A percentile compares a stretch with the other conserved stretches of the same genome.
phyloP scores from a whole-genome alignment of 75 land plant species.

The Cunninghamia lanceolata region DNA sequence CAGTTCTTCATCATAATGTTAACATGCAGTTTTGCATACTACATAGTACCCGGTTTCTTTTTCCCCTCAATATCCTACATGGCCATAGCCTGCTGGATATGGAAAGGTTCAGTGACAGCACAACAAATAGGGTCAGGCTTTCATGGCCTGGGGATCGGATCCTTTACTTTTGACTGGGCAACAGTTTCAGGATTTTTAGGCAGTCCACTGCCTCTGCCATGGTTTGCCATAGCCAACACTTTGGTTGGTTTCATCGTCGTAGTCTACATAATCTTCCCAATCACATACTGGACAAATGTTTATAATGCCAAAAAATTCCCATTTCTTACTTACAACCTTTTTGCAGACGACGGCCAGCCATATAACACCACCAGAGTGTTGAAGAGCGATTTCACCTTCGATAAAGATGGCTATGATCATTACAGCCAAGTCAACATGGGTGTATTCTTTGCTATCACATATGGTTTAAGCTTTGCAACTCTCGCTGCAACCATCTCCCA shows the following conservation, averaged over 20 bases:
- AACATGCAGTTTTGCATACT: too few relatives aligned
- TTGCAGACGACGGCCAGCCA: conserved; percentile 8
- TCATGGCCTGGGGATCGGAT: conserved; percentile 35
- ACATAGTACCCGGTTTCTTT: conserved; percentile 56
- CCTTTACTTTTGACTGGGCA: conserved; percentile 65
- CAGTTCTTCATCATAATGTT: too few relatives aligned
- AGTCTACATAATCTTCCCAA: conserved; percentile 43
- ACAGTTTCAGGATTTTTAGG: conserved; percentile 43
- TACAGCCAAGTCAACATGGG: conserved; percentile 14
- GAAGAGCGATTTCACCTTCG: conserved; percentile 16
- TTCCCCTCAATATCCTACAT: conserved; percentile 42
- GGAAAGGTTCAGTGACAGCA: too few relatives aligned
- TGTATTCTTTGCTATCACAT: conserved; percentile 15
- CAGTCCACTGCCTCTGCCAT: conserved; percentile 62
- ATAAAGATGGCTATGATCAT: conserved; percentile 9
- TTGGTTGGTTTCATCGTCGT: conserved; percentile 49
- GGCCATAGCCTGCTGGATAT: conserved; percentile 29
- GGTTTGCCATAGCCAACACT: conserved; percentile 55
- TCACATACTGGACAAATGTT: conserved; percentile 21
- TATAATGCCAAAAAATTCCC: conserved; percentile 32
- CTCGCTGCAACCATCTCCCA: too few relatives aligned
- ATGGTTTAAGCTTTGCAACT: too few relatives aligned
- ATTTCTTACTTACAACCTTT: conserved; percentile 16
- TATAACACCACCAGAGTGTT: too few relatives aligned
- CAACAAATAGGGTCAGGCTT: conserved; percentile 39